Conservation (phyloP, 768 basidiomycete species). For the Dentipellis fragilis region DNA sequence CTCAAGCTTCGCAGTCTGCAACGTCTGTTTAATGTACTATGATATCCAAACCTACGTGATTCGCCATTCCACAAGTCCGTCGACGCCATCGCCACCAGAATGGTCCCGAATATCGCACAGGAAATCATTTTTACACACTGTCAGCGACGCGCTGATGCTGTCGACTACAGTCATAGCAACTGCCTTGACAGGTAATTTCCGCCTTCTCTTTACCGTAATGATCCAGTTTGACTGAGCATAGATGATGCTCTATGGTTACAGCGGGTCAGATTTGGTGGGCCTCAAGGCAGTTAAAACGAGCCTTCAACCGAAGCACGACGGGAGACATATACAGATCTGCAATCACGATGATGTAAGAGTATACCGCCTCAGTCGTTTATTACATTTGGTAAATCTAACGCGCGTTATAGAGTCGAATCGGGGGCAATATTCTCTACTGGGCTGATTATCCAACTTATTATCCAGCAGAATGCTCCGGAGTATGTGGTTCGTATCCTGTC, state of each 20-base stretch:
- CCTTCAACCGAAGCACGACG: not conserved
- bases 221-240: not conserved
- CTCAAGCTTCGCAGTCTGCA: not conserved
- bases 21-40: not conserved
- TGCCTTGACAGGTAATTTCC: not conserved
- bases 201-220: not conserved
- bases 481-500: not conserved
- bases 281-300: no score
- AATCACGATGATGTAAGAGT: not conserved
- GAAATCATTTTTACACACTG: not conserved
- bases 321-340: not conserved
- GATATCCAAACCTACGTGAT: not conserved
- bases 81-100: not conserved
- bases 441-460: not conserved
- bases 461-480: not conserved
- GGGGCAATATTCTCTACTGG: not conserved
- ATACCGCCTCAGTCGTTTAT: not conserved
- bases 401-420: not conserved
- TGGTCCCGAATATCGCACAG: not conserved
- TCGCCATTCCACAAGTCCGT: not conserved
- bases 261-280: no score
- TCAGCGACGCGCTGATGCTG: not conserved
- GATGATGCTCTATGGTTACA: no score
- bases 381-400: not conserved
- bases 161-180: not conserved